Base-by-base conservation (phyloP, 179 eudicot genomes). In the Drosera spatulata region DNA sequence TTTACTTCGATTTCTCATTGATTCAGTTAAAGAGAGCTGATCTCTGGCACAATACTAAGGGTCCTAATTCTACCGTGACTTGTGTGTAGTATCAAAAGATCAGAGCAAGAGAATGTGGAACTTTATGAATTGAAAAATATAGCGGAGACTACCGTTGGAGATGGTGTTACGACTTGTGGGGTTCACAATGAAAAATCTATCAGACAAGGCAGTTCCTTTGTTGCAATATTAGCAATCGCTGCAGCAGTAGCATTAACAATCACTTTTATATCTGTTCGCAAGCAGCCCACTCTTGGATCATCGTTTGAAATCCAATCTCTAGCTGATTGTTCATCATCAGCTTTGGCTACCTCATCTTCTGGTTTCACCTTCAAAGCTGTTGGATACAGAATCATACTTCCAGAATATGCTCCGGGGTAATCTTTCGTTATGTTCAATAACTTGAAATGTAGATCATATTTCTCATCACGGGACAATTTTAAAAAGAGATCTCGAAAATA, bases 351-450 rank as follows among this genome's bases (percentile, higher is more conserved):
- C 45, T 69, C 80, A 33, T 14, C 82, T 61, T 74, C 58, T 58
- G 95, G 95, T 69, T 89, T 89, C 70, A 63, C 81, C 56, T 77
- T 89, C 64, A 78, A 73, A 44, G 77, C 83, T 60, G 82, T 84
- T 63, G 95, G 95, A 64, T 78, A 82, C 76, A 74, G 69, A 79
- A 61, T 89, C 58, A 68, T 82, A 56, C 82, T 89, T 68, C 95
- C 97, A 54, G 79, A 79, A 63, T 87, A 82, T 71, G 79, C 97
- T 70, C 97, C 97, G 7, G 97, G 95, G 97, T 84, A 79, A 53
- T 76, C 60, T 59, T 41, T 53, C 59, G 37, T 41, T 44, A n/a
- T 15, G 22, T 5, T 51, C 5, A 5, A 11, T 5, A 51, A 13
- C 55, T 12, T 13, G 5, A 3, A n/a, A 51, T 49, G 52, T 22